These are phyloP conservation scores for Boletus semigastroideus DNA, from an alignment of 1,284 basidiomycete species.

Conservation along the genomic window DNA sequence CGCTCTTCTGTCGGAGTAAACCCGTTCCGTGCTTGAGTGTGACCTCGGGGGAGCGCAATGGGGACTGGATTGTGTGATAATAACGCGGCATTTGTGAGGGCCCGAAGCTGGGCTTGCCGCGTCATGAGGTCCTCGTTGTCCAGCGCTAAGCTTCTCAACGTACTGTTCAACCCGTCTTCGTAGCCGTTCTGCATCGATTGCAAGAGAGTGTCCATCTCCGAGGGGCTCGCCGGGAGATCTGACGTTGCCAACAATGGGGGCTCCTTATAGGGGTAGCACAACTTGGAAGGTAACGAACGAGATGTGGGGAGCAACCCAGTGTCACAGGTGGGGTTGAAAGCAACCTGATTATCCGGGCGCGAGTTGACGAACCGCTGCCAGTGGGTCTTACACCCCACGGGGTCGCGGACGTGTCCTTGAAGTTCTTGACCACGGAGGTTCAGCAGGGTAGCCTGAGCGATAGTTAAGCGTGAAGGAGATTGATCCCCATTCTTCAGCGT, in stretches of 20 bases:
- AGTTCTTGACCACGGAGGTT: constrained; percentile 67
- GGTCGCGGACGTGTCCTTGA: constrained; percentile 18
- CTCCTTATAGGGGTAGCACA: constrained; percentile 15
- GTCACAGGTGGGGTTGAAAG: background rate
- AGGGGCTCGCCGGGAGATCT: constrained; percentile 12
- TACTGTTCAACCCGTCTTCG: constrained; percentile 15
- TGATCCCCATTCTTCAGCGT: constrained; percentile 51
- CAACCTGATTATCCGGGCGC: constrained; percentile 1
- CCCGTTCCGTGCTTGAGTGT: constrained; percentile 48
- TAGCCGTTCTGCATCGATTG: constrained; percentile 29
- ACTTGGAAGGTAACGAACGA: constrained; percentile 21
- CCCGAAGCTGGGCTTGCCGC: constrained; percentile 25
- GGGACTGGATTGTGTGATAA: constrained; percentile 15
- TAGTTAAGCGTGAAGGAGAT: constrained; percentile 63
- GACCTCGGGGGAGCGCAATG: constrained; percentile 22
- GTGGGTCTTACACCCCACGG: constrained; percentile 1
- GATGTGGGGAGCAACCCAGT: constrained; percentile 14
- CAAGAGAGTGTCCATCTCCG: constrained; percentile 23
- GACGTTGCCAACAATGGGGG: constrained; percentile 15
- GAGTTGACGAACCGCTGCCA: constrained; percentile 3
- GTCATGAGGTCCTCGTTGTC: constrained; percentile 19
- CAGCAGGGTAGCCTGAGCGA: constrained; percentile 71
- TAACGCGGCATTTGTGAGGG: constrained; percentile 22
- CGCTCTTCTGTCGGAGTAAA: constrained; percentile 68
- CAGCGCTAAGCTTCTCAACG: constrained; percentile 14